phyloP scores from a whole-genome alignment of 2,329 filamentous ascomycete species.

The Colletotrichum sp. region DNA sequence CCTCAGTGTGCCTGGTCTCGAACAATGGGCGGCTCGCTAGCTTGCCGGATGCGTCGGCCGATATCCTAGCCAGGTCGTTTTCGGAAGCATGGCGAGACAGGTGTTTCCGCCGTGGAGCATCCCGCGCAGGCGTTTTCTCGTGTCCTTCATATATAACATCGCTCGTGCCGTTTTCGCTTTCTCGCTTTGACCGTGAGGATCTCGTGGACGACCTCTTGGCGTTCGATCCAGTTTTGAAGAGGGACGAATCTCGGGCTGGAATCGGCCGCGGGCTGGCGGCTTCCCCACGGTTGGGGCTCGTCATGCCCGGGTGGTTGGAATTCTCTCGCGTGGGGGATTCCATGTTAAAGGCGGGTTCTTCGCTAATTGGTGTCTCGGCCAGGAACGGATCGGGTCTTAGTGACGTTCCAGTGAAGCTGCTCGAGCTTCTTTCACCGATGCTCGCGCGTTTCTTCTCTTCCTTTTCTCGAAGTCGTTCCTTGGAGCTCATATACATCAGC shows the following conservation, averaged over 20 bases:
- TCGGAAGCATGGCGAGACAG: constrained; percentile 25
- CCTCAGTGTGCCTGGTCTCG: constrained; percentile 21
- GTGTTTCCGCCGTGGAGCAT: constrained; percentile 26
- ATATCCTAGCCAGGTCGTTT: constrained; percentile 17
- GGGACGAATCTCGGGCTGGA: constrained; percentile 71
- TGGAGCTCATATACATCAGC: constrained; percentile 77
- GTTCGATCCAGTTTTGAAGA: constrained; percentile 60
- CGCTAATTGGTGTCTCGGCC: constrained; percentile 59
- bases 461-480: constrained; percentile 67
- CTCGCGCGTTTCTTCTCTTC: constrained; percentile 67
- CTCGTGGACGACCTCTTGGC: constrained; percentile 59
- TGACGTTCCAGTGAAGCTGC: constrained; percentile 40
- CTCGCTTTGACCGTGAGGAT: constrained; percentile 54
- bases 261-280: constrained; percentile 59
- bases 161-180: constrained; percentile 42
- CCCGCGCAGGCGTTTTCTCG: constrained; percentile 29
- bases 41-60: constrained; percentile 27
- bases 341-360: constrained; percentile 50
- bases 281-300: constrained; percentile 31
- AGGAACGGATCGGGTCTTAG: constrained; percentile 53
- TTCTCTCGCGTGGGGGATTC: constrained; percentile 27
- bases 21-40: constrained; percentile 14
- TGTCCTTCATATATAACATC: constrained; percentile 49
- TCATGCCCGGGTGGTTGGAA: constrained; percentile 27
- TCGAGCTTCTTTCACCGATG: constrained; percentile 43